Percentiles rank a stretch among this genome's conserved stretches.
phyloP scores from a whole-genome alignment of 2,329 filamentous ascomycete genomes.

The Aspergillus eucalypticola region DNA sequence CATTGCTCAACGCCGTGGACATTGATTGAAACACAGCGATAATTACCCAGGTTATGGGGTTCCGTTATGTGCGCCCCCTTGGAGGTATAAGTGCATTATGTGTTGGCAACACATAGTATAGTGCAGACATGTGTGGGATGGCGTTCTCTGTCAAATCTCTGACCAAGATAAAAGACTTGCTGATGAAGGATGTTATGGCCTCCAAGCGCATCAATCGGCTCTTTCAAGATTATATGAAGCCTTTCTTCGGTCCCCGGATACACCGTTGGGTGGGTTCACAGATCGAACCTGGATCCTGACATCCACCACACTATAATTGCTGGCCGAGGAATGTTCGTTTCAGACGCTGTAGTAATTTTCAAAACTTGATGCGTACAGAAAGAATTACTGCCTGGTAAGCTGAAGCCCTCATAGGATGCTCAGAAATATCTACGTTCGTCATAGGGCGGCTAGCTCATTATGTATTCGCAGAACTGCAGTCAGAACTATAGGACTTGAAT shows the following conservation, averaged over 20 bases:
- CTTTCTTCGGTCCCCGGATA: constrained; percentile 23
- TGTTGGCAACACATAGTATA: constrained; percentile 27
- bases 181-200: constrained; percentile 22
- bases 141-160: constrained; percentile 1
- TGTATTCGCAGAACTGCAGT: too few species aligned
- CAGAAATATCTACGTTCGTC: too few species aligned
- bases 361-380: too few species aligned
- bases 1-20: constrained; percentile 33
- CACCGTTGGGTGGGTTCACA: constrained; percentile 19
- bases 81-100: not conserved
- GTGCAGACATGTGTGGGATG: constrained; percentile 18
- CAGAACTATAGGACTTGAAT: too few species aligned
- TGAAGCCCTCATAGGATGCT: too few species aligned
- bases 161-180: constrained; percentile 21
- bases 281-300: constrained; percentile 12
- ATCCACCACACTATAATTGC: not conserved
- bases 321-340: too few species aligned
- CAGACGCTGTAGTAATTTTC: too few species aligned
- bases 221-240: constrained; percentile 21
- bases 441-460: too few species aligned
- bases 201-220: constrained; percentile 10
- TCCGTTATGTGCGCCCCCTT: constrained; percentile 18
- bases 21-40: constrained; percentile 20
- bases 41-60: constrained; percentile 18
- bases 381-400: too few species aligned